Evolutionary conservation across 257 asterid species (phyloP).

Genomic region (Mitragyna speciosa): DNA sequence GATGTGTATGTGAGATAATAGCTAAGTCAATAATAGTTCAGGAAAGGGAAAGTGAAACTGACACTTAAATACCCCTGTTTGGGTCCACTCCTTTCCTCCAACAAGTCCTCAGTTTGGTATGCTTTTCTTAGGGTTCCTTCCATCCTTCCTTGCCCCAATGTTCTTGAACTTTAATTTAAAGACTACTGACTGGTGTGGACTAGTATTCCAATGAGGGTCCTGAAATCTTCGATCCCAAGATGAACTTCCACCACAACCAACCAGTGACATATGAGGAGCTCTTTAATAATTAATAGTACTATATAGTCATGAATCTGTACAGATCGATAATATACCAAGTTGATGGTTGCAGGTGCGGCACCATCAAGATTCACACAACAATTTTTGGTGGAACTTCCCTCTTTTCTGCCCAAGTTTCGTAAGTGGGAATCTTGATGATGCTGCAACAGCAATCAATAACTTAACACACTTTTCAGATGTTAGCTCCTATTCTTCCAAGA

Average conservation of each 20-base stretch:
- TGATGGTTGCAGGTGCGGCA: slow-evolving; percentile 37
- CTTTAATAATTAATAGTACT: too few species aligned
- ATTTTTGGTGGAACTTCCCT: background rate
- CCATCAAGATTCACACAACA: slow-evolving; percentile 34
- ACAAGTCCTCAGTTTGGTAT: background rate
- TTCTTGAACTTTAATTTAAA: background rate
- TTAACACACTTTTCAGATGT: slow-evolving; percentile 2
- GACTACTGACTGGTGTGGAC: too few species aligned
- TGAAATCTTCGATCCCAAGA: background rate
- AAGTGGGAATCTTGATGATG: slow-evolving; percentile 51
- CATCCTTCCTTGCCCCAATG: background rate
- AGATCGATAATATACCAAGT: slow-evolving; percentile 4
- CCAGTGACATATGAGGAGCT: too few species aligned
- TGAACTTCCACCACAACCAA: background rate
- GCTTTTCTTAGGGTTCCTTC: slow-evolving; percentile 11
- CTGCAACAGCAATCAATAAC: slow-evolving; percentile 39
- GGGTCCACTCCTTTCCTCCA: background rate
- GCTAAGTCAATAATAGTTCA: background rate
- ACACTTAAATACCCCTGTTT: background rate
- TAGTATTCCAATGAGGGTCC: background rate
- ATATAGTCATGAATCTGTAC: background rate
- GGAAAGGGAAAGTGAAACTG: slow-evolving; percentile 1
- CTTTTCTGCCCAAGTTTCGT: background rate
- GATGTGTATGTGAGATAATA: too few species aligned
- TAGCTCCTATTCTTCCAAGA: background rate